Evolutionary conservation across 2,329 filamentous ascomycete genomes (phyloP), one percentile per base, ranked within the genome.

Genomic region (Kalaharituber pfeilii): DNA sequence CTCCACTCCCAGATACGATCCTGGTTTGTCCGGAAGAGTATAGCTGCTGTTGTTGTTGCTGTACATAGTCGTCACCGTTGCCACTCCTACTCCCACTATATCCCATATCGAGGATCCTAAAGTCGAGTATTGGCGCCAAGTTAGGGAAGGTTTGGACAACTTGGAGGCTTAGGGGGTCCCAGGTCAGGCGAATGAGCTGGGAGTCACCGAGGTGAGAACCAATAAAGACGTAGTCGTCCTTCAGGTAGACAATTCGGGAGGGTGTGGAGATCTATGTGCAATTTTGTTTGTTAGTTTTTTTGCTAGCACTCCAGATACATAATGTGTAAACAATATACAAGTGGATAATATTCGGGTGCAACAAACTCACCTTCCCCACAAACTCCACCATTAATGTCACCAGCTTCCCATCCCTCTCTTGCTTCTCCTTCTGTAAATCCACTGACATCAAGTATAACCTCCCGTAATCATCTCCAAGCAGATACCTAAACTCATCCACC

Each of bases 1-100:
- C 87, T 26, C 91, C 91, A 53, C 88, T 95, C 0, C 87, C 89
- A 1, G 89, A 88, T 9, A 98, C 86, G 57, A 98, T 84, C 36
- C 88, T 79, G 47, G 91, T 88, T 68, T 98, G 89, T 0, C 91
- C 91, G 0, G 89, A 94, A 0, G 88, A 94, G 65, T 94, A 98
- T 58, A 91, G 85, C 63, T 91, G 93, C 2, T 82, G 83, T 18
- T 73, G 68, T 55, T 86, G 81, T 7, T 75, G 79, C 42, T 47
- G n/a, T 36, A 9, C 9, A 36, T 9, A 36, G n/a, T n/a, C n/a
- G n/a, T n/a, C n/a, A n/a, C n/a, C n/a, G n/a, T n/a, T n/a, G n/a
- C n/a, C n/a, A n/a, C n/a, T n/a, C n/a, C n/a, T n/a, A 59, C 91
- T 83, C 22, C 82, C 82, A 56, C 85, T 81, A 62, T 86, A 88